Percentiles rank a stretch among this genome's conserved stretches.
Conservation (phyloP, 768 basidiomycete species). For the Tulasnella sp. region DNA sequence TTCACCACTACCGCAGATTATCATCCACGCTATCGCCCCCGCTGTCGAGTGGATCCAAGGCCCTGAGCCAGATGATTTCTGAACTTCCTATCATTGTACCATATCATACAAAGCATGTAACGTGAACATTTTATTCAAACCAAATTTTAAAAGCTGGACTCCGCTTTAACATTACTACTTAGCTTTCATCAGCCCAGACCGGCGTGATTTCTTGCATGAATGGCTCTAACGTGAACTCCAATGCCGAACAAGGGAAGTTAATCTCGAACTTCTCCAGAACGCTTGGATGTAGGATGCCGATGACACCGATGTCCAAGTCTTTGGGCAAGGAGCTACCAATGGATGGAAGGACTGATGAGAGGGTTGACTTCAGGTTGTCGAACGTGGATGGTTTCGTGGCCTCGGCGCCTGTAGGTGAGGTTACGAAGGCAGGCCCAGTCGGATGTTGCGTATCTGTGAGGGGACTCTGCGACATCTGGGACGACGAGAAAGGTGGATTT, state of each 20-base stretch:
- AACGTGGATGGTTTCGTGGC: constrained; percentile 23
- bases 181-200: constrained; percentile 18
- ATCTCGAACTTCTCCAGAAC: constrained; percentile 93
- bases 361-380: constrained; percentile 32
- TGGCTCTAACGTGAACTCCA: constrained; percentile 93
- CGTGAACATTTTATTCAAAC: too few relatives aligned
- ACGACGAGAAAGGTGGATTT: constrained; percentile 22
- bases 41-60: too few relatives aligned
- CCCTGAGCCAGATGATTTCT: too few relatives aligned
- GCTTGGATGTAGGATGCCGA: constrained; percentile 87
- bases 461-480: constrained; percentile 7
- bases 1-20: too few relatives aligned
- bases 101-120: too few relatives aligned
- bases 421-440: background rate
- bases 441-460: background rate
- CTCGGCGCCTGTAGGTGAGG: constrained; percentile 20
- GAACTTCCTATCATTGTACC: too few relatives aligned
- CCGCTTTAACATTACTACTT: background rate
- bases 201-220: constrained; percentile 57
- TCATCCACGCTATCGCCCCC: too few relatives aligned
- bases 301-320: constrained; percentile 72
- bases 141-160: too few relatives aligned
- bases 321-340: constrained; percentile 19
- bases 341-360: constrained; percentile 34
- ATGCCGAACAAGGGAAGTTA: constrained; percentile 81